These are phyloP conservation scores for Austroboletus rostrupii DNA, from an alignment of 1,284 basidiomycete genomes.

Conservation along the genomic window DNA sequence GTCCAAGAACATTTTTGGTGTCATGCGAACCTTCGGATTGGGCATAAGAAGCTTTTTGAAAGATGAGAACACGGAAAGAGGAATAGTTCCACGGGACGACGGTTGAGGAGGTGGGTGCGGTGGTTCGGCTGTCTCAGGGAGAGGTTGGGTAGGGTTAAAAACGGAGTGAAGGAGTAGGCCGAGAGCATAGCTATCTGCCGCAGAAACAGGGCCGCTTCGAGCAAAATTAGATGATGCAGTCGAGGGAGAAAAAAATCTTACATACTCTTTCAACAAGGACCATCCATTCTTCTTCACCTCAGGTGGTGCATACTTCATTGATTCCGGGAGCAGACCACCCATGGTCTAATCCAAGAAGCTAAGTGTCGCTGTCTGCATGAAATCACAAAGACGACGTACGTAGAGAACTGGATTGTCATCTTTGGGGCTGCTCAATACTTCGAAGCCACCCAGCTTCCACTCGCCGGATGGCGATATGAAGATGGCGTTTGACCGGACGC, in stretches of 20 bases:
- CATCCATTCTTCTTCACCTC: slow-evolving; percentile 93
- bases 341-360: slow-evolving; percentile 50
- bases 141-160: slow-evolving; percentile 79
- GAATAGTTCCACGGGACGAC: slow-evolving; percentile 77
- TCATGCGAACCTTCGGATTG: slow-evolving; percentile 76
- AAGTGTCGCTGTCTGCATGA: slow-evolving; percentile 1
- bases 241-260: slow-evolving; percentile 6
- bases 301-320: slow-evolving; percentile 63
- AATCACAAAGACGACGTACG: slow-evolving; percentile 45
- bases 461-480: slow-evolving; percentile 92
- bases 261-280: slow-evolving; percentile 79
- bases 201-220: slow-evolving; percentile 63
- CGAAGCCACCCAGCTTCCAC: slow-evolving; percentile 95
- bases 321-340: slow-evolving; percentile 64
- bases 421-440: slow-evolving; percentile 78
- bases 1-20: slow-evolving; percentile 75
- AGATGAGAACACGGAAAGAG: slow-evolving; percentile 69
- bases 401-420: slow-evolving; percentile 78
- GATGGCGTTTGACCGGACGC: slow-evolving; percentile 73
- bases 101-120: slow-evolving; percentile 72
- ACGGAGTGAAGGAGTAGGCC: slow-evolving; percentile 81
- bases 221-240: neutral
- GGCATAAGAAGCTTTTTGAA: slow-evolving; percentile 90
- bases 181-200: slow-evolving; percentile 82
- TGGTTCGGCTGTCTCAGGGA: slow-evolving; percentile 63